These are phyloP conservation scores for Aspergillus sp. DNA, from an alignment of 2,329 filamentous ascomycete species.

Conservation along the genomic window DNA sequence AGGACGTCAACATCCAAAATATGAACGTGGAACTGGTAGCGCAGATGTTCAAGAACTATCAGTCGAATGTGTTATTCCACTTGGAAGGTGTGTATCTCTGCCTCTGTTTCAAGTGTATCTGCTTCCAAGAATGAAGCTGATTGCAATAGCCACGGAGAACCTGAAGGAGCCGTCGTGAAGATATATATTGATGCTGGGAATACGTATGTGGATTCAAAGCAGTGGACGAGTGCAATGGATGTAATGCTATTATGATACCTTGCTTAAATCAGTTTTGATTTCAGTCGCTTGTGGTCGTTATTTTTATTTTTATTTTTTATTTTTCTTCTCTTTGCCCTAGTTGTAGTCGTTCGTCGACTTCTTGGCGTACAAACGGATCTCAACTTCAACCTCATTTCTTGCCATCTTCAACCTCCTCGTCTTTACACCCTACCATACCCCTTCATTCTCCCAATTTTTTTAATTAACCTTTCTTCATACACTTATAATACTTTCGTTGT, in stretches of 20 bases:
- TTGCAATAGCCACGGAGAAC: constrained; percentile 63
- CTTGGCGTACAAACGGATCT: too few species aligned
- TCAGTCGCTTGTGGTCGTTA: too few species aligned
- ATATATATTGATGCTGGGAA: neutral
- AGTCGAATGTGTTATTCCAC: constrained; percentile 94
- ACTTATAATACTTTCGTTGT: too few species aligned
- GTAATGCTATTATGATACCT: too few species aligned
- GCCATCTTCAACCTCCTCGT: neutral
- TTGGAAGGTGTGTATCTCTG: constrained; percentile 63
- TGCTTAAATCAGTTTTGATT: too few species aligned
- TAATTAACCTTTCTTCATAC: neutral
- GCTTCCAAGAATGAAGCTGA: constrained; percentile 2
- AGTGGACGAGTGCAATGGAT: neutral
- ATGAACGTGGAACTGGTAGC: constrained; percentile 98
- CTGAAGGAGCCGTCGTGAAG: constrained; percentile 63
- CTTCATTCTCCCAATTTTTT: neutral
- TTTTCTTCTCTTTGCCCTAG: too few species aligned
- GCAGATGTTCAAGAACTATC: constrained; percentile 99
- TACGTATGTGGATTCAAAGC: neutral
- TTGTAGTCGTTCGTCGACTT: too few species aligned
- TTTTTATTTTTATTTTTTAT: too few species aligned
- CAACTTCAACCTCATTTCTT: too few species aligned
- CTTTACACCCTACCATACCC: neutral
- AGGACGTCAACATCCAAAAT: constrained; percentile 98
- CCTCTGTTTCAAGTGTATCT: neutral